Base-by-base conservation (phyloP, 2,329 filamentous ascomycete genomes). In the Teratosphaeria viscida region DNA sequence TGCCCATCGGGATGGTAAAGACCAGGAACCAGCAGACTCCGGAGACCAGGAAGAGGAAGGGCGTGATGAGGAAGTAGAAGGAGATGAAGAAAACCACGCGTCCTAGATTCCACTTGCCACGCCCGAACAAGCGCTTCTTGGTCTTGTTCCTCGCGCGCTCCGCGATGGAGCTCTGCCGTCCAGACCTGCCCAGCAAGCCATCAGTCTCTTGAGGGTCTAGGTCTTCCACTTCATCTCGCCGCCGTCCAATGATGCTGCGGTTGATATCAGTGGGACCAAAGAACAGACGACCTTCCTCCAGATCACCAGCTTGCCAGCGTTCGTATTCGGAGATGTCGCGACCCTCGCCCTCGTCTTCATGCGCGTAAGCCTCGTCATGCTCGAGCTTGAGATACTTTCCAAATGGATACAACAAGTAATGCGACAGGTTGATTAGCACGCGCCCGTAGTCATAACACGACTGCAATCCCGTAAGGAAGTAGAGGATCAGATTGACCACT, bases 1-100 rank as follows among this genome's bases (percentile, higher is more conserved):
- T 95, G 68, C 92, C 95, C 94, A 99, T 99, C 8, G 94, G 95
- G 58, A 99, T 99, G 79, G 86, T 92, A 77, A 99, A 99, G 60
- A 99, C 94, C 65, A 97, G 75, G 70, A 99, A 87, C 92, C 92
- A 99, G 77, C 94, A 99, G 61, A 95, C 82, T 29, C 83, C 84
- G 8, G 91, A 96, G 39, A 94, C 91, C 52, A 95, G 69, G 66
- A 97, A 86, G 64, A 97, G 82, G 23, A 89, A 83, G 1, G 94
- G 94, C 3, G 89, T 90, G 64, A 99, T 86, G 61, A 97, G 78
- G 67, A 90, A 89, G 77, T 96, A 97, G 78, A 97, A 99, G 78
- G 95, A 92, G 63, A 91, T 70, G 77, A 96, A 99, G 80, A 96
- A 99, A 69, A 97, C 86, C 65, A 99, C 89, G 57, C 94, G 86